Conservation (phyloP, 345 rosid species). For the Salix koriyanagi region DNA sequence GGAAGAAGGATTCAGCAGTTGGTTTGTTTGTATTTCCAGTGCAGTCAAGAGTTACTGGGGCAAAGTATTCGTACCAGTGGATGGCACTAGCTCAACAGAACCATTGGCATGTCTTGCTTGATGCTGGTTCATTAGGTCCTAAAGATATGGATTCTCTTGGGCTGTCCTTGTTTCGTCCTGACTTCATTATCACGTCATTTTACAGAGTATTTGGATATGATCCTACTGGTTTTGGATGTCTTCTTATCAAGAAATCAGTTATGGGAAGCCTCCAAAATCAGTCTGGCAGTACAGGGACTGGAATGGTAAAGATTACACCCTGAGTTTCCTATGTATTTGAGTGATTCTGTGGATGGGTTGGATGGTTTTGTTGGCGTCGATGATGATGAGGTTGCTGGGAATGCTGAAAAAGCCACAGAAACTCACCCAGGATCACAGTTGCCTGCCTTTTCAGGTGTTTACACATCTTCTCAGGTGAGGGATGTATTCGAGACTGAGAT, state of each 20-base stretch:
- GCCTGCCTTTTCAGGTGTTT: constrained; percentile 97
- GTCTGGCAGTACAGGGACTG: constrained; percentile 84
- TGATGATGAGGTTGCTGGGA: constrained; percentile 49
- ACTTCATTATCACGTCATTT: constrained; percentile 92
- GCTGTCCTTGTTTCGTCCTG: constrained; percentile 89
- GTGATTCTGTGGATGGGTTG: constrained; percentile 84
- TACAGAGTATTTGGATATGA: constrained; percentile 93
- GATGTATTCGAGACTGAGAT: constrained; percentile 88
- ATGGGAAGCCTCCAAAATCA: constrained; percentile 92
- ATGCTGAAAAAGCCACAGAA: constrained; percentile 56
- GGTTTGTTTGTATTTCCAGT: constrained; percentile 98
- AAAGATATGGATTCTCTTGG: constrained; percentile 99
- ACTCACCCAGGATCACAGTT: constrained; percentile 51
- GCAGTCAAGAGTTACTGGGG: constrained; percentile 93
- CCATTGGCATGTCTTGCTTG: constrained; percentile 97
- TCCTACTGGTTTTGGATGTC: constrained; percentile 99
- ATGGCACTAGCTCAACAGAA: constrained; percentile 99
- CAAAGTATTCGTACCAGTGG: constrained; percentile 98
- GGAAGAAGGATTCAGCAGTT: constrained; percentile 82
- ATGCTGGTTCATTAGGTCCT: constrained; percentile 97
- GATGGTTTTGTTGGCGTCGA: constrained; percentile 55
- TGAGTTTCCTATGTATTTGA: constrained; percentile 83
- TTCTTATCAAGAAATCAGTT: constrained; percentile 91
- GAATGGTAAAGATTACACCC: constrained; percentile 98
- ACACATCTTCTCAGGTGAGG: constrained; percentile 80